Conservation (phyloP, 495 filamentous ascomycete species). For the Extremus antarcticus region DNA sequence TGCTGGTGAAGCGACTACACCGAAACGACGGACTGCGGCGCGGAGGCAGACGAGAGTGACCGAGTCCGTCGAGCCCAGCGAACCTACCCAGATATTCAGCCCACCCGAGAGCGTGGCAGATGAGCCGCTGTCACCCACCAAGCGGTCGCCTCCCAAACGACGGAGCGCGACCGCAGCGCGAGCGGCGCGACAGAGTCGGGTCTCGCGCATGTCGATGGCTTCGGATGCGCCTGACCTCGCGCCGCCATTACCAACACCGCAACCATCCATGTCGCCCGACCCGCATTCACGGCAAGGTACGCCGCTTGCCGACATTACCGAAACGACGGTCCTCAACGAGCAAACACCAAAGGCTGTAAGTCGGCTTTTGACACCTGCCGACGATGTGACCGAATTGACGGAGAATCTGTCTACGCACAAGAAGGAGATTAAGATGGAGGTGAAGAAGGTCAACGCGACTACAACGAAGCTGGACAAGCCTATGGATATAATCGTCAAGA, state of each 20-base stretch:
- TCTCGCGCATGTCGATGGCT: conserved; percentile 28
- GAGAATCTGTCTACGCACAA: conserved; percentile 10
- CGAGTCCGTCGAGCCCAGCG: conserved; percentile 46
- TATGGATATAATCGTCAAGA: conserved; percentile 90
- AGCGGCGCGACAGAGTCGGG: conserved; percentile 43
- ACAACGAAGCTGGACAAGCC: conserved; percentile 71
- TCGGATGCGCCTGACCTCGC: conserved; percentile 22
- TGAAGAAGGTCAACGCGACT: conserved; percentile 60
- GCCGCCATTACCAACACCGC: conserved; percentile 42
- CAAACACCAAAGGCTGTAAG: conserved; percentile 24
- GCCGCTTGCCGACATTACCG: conserved; percentile 70
- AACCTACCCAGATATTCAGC: conserved; percentile 47
- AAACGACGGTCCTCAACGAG: conserved; percentile 51
- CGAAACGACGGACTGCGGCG: conserved; percentile 18
- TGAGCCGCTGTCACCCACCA: conserved; percentile 52
- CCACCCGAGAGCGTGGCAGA: conserved; percentile 43
- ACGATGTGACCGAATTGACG: conserved; percentile 4
- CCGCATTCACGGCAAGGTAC: conserved; percentile 43
- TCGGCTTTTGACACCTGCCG: conserved; percentile 6
- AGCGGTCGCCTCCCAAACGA: conserved; percentile 55
- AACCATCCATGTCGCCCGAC: conserved; percentile 39
- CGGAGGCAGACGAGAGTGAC: conserved; percentile 28
- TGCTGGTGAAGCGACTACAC: conserved; percentile 33
- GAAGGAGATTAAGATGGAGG: conserved; percentile 18
- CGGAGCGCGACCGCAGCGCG: conserved; percentile 46